A percentile compares a stretch with the other conserved stretches of the same genome.
Evolutionary conservation across 139 green algal genomes (phyloP).

Genomic region (Desmodesmus armatus): DNA sequence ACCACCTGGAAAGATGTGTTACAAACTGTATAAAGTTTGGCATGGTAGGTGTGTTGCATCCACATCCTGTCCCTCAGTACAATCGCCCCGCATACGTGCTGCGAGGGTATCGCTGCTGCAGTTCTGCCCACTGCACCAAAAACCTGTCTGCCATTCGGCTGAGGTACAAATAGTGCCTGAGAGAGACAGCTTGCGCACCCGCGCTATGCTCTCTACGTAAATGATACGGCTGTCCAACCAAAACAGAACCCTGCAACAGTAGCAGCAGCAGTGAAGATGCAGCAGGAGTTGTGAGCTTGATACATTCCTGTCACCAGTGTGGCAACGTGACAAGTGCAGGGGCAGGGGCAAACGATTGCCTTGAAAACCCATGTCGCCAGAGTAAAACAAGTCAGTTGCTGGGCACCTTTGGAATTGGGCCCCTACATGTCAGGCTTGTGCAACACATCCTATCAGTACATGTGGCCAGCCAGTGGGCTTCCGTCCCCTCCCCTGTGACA

Average conservation of each 20-base stretch:
- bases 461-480: neutral
- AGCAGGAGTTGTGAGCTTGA: neutral
- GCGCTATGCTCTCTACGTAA: conserved; percentile 92
- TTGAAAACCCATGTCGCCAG: neutral
- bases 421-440: neutral
- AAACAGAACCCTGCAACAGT: neutral
- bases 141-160: conserved; percentile 74
- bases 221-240: conserved; percentile 60
- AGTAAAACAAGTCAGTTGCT: neutral
- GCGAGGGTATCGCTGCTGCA: conserved; percentile 66
- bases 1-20: too few species aligned
- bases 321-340: too few species aligned
- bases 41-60: neutral
- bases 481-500: neutral
- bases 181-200: conserved; percentile 80
- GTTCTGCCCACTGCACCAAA: conserved; percentile 76
- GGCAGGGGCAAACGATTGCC: neutral
- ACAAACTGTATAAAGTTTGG: neutral
- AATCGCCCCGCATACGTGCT: conserved; percentile 74
- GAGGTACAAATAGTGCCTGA: conserved; percentile 88
- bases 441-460: neutral
- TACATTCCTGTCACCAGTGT: neutral
- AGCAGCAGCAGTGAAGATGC: neutral
- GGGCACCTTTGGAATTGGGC: neutral
- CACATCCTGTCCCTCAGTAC: conserved; percentile 60